Conservation (phyloP, 495 filamentous ascomycete species). For the Trichoderma gamsii region DNA sequence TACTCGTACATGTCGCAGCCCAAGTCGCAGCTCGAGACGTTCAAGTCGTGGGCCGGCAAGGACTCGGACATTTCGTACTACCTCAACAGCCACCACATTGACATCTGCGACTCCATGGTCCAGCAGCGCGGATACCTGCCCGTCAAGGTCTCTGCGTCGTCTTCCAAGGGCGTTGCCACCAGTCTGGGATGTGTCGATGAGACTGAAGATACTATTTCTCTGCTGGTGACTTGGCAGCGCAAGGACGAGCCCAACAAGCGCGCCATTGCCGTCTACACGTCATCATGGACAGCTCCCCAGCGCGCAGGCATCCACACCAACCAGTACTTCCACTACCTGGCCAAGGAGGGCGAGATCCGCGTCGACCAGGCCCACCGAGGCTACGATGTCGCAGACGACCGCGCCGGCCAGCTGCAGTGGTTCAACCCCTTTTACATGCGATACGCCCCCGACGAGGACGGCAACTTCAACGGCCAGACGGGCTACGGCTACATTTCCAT, state of each 20-base stretch:
- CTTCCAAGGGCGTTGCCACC: conserved; percentile 59
- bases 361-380: conserved; percentile 91
- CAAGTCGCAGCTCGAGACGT: conserved; percentile 86
- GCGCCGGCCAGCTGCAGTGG: conserved; percentile 62
- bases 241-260: conserved; percentile 56
- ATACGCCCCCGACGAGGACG: conserved; percentile 91
- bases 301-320: conserved; percentile 88
- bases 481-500: conserved; percentile 92
- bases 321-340: conserved; percentile 95
- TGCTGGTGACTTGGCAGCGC: conserved; percentile 82
- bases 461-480: conserved; percentile 84
- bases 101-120: conserved; percentile 87
- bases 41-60: conserved; percentile 90
- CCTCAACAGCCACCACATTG: conserved; percentile 88
- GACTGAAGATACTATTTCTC: conserved; percentile 90
- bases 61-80: conserved; percentile 94
- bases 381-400: conserved; percentile 87
- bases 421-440: conserved; percentile 97
- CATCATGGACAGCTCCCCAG: conserved; percentile 90
- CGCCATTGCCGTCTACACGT: conserved; percentile 89
- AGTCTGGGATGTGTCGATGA: conserved; percentile 70
- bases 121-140: conserved; percentile 61
- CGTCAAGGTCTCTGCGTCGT: conserved; percentile 70
- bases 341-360: conserved; percentile 71
- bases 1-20: conserved; percentile 97